Conservation (phyloP, 176 grass and related monocot species). For the Tillandsia leiboldiana region DNA sequence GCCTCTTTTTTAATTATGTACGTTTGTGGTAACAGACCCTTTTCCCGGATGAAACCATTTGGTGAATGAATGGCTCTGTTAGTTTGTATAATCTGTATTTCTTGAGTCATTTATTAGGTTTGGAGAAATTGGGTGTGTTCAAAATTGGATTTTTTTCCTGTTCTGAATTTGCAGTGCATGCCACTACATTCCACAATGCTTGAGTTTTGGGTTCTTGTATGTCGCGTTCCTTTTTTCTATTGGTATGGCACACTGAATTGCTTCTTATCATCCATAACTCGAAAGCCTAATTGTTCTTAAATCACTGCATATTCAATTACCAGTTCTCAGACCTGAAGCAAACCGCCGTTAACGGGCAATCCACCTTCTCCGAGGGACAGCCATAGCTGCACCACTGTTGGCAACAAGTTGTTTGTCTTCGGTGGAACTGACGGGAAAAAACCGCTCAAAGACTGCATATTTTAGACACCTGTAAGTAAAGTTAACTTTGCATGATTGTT, state of each 20-base stretch:
- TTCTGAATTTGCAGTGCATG: too few species aligned
- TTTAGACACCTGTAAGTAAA: conserved; percentile 25
- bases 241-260: background rate
- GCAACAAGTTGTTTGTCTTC: conserved; percentile 29
- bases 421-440: conserved; percentile 31
- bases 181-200: too few species aligned
- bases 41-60: background rate
- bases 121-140: background rate
- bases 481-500: background rate
- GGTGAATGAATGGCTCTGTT: background rate
- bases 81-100: background rate
- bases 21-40: background rate
- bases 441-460: conserved; percentile 27
- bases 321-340: conserved; percentile 21
- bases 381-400: conserved; percentile 20
- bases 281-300: background rate
- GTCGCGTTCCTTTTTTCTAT: background rate
- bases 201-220: too few species aligned
- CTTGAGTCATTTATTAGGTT: background rate
- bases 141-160: background rate
- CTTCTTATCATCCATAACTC: background rate
- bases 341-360: conserved; percentile 13
- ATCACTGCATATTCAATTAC: background rate
- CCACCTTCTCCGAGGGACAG: conserved; percentile 1
- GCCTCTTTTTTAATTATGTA: background rate